A percentile compares a stretch with the other conserved stretches of the same genome.
These are phyloP conservation scores for Dictyostelium capitatum DNA, from an alignment of 78 protist species.

Conservation along the genomic window DNA sequence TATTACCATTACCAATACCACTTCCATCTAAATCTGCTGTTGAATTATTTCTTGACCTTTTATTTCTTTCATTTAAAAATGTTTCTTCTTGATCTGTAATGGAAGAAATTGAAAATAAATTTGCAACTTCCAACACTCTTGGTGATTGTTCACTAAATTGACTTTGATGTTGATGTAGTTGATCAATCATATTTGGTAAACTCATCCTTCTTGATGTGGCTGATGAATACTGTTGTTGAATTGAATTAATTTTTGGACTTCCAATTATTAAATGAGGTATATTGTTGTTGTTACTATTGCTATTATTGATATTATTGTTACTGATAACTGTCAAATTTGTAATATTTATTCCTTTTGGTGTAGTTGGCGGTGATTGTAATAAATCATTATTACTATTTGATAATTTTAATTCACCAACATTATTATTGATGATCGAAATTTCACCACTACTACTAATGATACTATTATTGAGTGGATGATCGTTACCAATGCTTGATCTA, in stretches of 20 bases:
- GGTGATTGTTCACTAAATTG: background rate
- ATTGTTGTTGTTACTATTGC: too few relatives aligned
- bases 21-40: background rate
- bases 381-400: background rate
- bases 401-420: background rate
- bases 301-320: too few relatives aligned
- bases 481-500: background rate
- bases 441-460: background rate
- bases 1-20: background rate
- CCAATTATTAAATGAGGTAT: background rate
- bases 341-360: too few relatives aligned
- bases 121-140: background rate
- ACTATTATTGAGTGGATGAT: background rate
- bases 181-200: background rate
- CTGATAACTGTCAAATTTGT: too few relatives aligned
- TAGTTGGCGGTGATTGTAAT: background rate
- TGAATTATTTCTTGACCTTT: slow-evolving; percentile 13
- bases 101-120: background rate
- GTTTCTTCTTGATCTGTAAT: slow-evolving; percentile 11
- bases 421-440: background rate
- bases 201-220: background rate
- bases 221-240: background rate
- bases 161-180: background rate
- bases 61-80: slow-evolving; percentile 12
- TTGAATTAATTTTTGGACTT: background rate